Percentiles rank a stretch among this genome's conserved stretches.
Conservation (phyloP, 2,329 filamentous ascomycete genomes). For the Aspergillus pseudoviridinutans region DNA sequence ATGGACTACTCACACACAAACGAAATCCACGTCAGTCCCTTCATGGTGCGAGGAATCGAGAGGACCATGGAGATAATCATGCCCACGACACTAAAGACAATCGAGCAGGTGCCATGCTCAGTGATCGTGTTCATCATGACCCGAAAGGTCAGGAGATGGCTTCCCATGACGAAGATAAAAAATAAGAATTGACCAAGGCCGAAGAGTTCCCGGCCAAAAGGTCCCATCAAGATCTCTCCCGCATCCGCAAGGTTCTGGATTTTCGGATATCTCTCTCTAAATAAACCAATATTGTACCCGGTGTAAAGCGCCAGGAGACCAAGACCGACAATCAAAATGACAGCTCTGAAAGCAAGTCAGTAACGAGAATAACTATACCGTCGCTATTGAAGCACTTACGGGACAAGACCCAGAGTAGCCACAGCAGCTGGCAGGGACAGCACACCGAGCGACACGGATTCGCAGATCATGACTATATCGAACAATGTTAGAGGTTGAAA, state of each 20-base stretch:
- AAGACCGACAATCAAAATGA: constrained; percentile 52
- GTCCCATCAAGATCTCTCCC: constrained; percentile 58
- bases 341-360: constrained; percentile 32
- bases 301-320: constrained; percentile 56
- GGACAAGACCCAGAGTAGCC: constrained; percentile 48
- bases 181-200: constrained; percentile 60
- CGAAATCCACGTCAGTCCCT: constrained; percentile 59
- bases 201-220: constrained; percentile 58
- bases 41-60: constrained; percentile 60
- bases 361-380: not conserved
- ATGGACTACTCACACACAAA: constrained; percentile 46
- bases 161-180: constrained; percentile 65
- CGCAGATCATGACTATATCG: constrained; percentile 49
- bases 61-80: constrained; percentile 55
- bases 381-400: constrained; percentile 25
- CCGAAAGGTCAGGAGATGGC: constrained; percentile 65
- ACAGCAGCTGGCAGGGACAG: constrained; percentile 51
- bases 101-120: constrained; percentile 58
- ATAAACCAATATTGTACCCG: constrained; percentile 56
- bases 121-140: constrained; percentile 66
- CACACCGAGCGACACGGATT: constrained; percentile 54
- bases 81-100: constrained; percentile 58
- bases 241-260: constrained; percentile 66
- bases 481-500: not conserved
- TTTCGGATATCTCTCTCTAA: constrained; percentile 54